Evolutionary conservation across 495 filamentous ascomycete species (phyloP).

Genomic region (Trypethelium eluteriae): DNA sequence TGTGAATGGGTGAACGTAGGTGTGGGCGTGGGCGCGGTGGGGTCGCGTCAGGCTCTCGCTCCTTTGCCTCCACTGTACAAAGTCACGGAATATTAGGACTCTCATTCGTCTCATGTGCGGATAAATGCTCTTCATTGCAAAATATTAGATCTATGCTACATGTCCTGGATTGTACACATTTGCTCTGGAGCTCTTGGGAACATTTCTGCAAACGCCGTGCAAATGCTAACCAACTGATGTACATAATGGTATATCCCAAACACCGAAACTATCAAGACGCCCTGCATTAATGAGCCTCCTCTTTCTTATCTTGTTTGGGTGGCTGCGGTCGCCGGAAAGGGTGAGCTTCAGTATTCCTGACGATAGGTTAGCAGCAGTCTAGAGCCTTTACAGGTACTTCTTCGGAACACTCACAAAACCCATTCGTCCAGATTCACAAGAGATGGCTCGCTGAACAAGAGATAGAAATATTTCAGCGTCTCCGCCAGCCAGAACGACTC

Average conservation of each 20-base stretch:
- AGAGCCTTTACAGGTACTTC: no score
- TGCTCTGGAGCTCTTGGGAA: background rate
- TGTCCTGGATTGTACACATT: background rate
- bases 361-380: background rate
- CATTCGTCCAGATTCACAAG: constrained; percentile 63
- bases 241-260: background rate
- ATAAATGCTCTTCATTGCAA: background rate
- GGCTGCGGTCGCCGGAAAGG: constrained; percentile 32
- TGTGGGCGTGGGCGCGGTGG: background rate
- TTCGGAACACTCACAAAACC: constrained; percentile 40
- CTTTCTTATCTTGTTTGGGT: background rate
- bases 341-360: constrained; percentile 45
- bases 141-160: background rate
- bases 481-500: constrained; percentile 41
- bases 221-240: background rate
- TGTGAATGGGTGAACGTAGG: background rate
- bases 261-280: background rate
- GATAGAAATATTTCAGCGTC: constrained; percentile 77
- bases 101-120: no score
- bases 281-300: background rate
- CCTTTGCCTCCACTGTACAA: no score
- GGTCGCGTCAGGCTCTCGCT: background rate
- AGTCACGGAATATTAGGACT: no score
- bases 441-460: constrained; percentile 69
- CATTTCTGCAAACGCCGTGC: background rate